phyloP scores from a whole-genome alignment of 2,329 filamentous ascomycete genomes.

The Alternaria sp. region DNA sequence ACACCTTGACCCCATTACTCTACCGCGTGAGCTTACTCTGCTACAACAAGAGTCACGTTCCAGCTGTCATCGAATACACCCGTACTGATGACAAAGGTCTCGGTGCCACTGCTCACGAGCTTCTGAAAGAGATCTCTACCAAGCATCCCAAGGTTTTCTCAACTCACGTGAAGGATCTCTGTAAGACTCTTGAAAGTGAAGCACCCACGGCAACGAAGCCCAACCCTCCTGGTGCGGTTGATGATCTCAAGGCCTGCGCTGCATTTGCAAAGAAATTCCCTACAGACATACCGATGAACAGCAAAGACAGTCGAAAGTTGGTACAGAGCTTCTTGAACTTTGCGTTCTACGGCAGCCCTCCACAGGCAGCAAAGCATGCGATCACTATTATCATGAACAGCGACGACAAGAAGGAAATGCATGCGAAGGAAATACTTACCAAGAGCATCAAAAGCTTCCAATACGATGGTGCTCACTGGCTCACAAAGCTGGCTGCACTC shows the following conservation, averaged over 20 bases:
- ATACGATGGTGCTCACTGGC: slow-evolving; percentile 76
- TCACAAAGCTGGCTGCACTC: slow-evolving; percentile 75
- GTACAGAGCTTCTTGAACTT: slow-evolving; percentile 82
- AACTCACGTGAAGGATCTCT: slow-evolving; percentile 89
- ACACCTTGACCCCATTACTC: slow-evolving; percentile 82
- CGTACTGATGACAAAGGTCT: slow-evolving; percentile 83
- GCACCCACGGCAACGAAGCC: slow-evolving; percentile 73
- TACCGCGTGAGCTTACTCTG: slow-evolving; percentile 85
- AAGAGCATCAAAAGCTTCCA: slow-evolving; percentile 78
- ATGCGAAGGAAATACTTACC: slow-evolving; percentile 82
- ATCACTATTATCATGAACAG: slow-evolving; percentile 87
- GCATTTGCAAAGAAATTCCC: slow-evolving; percentile 89
- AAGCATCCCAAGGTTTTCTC: slow-evolving; percentile 91
- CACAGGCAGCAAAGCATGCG: slow-evolving; percentile 90
- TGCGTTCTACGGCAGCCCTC: slow-evolving; percentile 81
- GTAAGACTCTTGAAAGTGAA: slow-evolving; percentile 82
- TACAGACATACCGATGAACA: slow-evolving; percentile 73
- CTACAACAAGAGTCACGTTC: slow-evolving; percentile 93
- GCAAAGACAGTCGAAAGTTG: slow-evolving; percentile 75
- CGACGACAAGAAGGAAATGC: slow-evolving; percentile 80
- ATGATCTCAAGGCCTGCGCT: slow-evolving; percentile 92
- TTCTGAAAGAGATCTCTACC: slow-evolving; percentile 91
- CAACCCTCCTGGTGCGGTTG: slow-evolving; percentile 80
- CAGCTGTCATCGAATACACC: slow-evolving; percentile 87
- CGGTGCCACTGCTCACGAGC: slow-evolving; percentile 81